Percentiles rank a stretch among this genome's conserved stretches.
These are phyloP conservation scores for Sporothrix brunneoviolacea DNA, from an alignment of 2,329 filamentous ascomycete genomes.

Conservation along the genomic window DNA sequence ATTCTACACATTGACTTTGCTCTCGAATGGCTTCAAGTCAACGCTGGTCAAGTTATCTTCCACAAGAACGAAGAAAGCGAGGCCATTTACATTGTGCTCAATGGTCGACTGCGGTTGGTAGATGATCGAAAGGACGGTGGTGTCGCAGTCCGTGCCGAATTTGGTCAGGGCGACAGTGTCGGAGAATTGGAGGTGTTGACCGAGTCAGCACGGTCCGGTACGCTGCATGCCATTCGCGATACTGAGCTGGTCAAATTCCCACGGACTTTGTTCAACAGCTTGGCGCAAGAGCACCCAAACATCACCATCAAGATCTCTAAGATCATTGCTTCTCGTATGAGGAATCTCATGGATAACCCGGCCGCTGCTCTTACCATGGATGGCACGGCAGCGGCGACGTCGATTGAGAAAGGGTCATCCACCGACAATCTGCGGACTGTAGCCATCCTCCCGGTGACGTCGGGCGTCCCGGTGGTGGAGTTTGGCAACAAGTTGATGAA, in stretches of 20 bases:
- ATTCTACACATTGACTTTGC: constrained; percentile 98
- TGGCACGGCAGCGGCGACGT: constrained; percentile 46
- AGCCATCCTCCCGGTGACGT: constrained; percentile 81
- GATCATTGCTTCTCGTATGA: constrained; percentile 93
- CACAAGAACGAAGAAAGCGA: constrained; percentile 93
- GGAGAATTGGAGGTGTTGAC: constrained; percentile 96
- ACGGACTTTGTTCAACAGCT: constrained; percentile 91
- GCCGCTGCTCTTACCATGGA: constrained; percentile 58
- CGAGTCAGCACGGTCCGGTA: constrained; percentile 83
- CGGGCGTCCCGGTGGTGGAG: constrained; percentile 88
- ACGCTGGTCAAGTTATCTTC: constrained; percentile 89
- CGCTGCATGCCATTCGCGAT: constrained; percentile 90
- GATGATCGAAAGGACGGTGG: constrained; percentile 74
- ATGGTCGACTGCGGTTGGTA: constrained; percentile 80
- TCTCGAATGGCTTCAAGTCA: constrained; percentile 95
- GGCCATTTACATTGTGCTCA: constrained; percentile 95
- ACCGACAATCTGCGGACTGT: constrained; percentile 91
- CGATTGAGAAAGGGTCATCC: constrained; percentile 66
- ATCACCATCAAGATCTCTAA: constrained; percentile 99
- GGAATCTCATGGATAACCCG: constrained; percentile 77
- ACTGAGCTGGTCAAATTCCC: constrained; percentile 96
- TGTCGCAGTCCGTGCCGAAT: constrained; percentile 83
- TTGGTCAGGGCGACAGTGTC: constrained; percentile 94
- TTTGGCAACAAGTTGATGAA: constrained; percentile 86
- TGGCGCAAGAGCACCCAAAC: constrained; percentile 92